A percentile compares a stretch with the other conserved stretches of the same genome.
These are phyloP conservation scores for Paramecium tetraurelia DNA, from an alignment of 73 alveolate genomes.

Conservation along the genomic window DNA sequence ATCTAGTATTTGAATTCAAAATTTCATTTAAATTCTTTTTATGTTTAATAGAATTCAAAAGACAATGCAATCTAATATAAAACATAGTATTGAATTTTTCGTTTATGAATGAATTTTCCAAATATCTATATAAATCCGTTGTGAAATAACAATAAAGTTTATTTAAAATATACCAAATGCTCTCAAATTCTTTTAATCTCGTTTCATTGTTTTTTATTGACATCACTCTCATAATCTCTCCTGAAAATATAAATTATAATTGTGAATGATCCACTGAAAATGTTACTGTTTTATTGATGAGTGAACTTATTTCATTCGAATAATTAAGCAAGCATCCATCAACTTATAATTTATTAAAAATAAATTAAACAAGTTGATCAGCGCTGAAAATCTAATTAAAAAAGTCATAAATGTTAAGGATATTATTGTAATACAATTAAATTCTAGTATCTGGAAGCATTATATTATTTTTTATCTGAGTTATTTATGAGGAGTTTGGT, in stretches of 20 bases:
- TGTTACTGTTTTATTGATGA: background rate
- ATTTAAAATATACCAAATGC: constrained; percentile 4
- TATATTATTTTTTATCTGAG: background rate
- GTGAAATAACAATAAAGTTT: background rate
- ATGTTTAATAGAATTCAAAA: background rate
- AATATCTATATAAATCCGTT: background rate
- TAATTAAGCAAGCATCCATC: background rate
- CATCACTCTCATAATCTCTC: background rate
- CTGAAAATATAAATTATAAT: background rate
- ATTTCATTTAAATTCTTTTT: background rate
- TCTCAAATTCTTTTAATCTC: background rate
- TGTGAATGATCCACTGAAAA: constrained; percentile 29
- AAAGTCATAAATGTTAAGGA: background rate
- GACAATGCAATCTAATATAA: background rate
- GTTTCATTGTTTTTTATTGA: background rate
- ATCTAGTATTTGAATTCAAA: background rate
- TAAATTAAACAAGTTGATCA: background rate
- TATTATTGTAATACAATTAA: background rate
- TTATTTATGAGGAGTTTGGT: background rate
- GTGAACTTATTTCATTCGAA: background rate
- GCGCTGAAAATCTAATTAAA: background rate
- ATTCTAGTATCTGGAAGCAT: background rate
- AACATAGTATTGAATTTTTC: background rate
- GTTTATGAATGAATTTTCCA: background rate
- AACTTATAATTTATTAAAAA: background rate